Evolutionary conservation across 305 asterid genomes (phyloP).

Genomic region (Caryopteris hybrid): DNA sequence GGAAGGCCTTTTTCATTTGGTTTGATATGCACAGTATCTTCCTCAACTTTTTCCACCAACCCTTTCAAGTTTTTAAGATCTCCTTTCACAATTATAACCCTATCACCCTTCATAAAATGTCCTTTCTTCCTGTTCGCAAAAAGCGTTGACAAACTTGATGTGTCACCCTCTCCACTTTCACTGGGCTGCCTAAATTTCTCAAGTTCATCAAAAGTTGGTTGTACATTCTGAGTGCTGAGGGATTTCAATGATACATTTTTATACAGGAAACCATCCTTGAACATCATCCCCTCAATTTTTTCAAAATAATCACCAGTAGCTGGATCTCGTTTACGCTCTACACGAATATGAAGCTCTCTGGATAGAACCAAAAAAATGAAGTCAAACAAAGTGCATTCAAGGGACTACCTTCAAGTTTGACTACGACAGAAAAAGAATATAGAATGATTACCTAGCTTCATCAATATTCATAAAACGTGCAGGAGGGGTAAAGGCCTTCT

Average conservation of each 20-base stretch:
- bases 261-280: slow-evolving; percentile 82
- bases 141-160: slow-evolving; percentile 71
- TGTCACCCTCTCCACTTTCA: slow-evolving; percentile 70
- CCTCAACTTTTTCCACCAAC: slow-evolving; percentile 88
- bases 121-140: slow-evolving; percentile 80
- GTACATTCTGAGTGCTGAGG: slow-evolving; percentile 61
- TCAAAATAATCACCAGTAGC: slow-evolving; percentile 76
- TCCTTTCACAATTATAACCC: slow-evolving; percentile 80
- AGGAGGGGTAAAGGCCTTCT: slow-evolving; percentile 73
- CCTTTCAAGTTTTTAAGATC: slow-evolving; percentile 84
- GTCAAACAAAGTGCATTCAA: background rate
- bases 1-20: slow-evolving; percentile 70
- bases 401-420: background rate
- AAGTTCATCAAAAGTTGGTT: slow-evolving; percentile 87
- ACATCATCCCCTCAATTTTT: slow-evolving; percentile 79
- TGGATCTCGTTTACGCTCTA: slow-evolving; percentile 74
- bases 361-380: background rate
- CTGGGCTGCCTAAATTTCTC: slow-evolving; percentile 80
- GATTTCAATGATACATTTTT: slow-evolving; percentile 82
- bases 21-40: slow-evolving; percentile 79
- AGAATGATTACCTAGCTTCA: slow-evolving; percentile 60
- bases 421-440: background rate
- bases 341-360: slow-evolving; percentile 81
- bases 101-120: slow-evolving; percentile 86
- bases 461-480: slow-evolving; percentile 85